A percentile compares a stretch with the other conserved stretches of the same genome.
phyloP scores from a whole-genome alignment of 2,329 filamentous ascomycete species.

The Neodidymelliopsis sp. region DNA sequence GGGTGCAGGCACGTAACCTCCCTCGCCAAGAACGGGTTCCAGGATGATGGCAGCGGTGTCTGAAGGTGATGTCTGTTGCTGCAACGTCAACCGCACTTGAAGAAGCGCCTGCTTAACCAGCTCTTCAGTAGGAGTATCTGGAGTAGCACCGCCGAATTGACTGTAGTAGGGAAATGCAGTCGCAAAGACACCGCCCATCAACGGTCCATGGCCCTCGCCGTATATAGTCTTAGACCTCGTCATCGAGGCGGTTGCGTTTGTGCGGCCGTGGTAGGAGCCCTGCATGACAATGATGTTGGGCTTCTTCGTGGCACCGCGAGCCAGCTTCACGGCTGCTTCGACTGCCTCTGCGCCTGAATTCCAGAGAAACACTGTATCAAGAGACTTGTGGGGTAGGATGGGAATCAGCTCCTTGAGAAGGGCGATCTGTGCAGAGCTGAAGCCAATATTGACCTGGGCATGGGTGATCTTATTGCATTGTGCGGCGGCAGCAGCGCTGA shows the following conservation, averaged over 20 bases:
- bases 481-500: slow-evolving; percentile 38
- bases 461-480: slow-evolving; percentile 43
- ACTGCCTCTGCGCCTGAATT: slow-evolving; percentile 43
- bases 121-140: slow-evolving; percentile 34
- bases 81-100: slow-evolving; percentile 36
- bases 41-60: slow-evolving; percentile 42
- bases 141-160: slow-evolving; percentile 32
- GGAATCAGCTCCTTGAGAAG: slow-evolving; percentile 39
- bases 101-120: slow-evolving; percentile 36
- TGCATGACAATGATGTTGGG: slow-evolving; percentile 45
- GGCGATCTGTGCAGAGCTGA: slow-evolving; percentile 38
- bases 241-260: slow-evolving; percentile 41
- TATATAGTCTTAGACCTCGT: slow-evolving; percentile 42
- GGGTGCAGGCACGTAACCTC: slow-evolving; percentile 40
- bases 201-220: slow-evolving; percentile 38
- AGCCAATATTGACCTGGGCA: slow-evolving; percentile 42
- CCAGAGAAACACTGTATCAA: slow-evolving; percentile 42
- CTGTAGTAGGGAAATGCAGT: slow-evolving; percentile 42
- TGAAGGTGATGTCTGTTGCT: slow-evolving; percentile 37
- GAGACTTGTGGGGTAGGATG: slow-evolving; percentile 37
- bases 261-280: slow-evolving; percentile 41
- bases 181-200: slow-evolving; percentile 42
- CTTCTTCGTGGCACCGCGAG: slow-evolving; percentile 41
- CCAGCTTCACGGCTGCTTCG: slow-evolving; percentile 39
- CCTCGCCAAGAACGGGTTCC: slow-evolving; percentile 39